Evolutionary conservation across 805 yeast genomes (phyloP).

Genomic region (Barnettozyma pratensis): DNA sequence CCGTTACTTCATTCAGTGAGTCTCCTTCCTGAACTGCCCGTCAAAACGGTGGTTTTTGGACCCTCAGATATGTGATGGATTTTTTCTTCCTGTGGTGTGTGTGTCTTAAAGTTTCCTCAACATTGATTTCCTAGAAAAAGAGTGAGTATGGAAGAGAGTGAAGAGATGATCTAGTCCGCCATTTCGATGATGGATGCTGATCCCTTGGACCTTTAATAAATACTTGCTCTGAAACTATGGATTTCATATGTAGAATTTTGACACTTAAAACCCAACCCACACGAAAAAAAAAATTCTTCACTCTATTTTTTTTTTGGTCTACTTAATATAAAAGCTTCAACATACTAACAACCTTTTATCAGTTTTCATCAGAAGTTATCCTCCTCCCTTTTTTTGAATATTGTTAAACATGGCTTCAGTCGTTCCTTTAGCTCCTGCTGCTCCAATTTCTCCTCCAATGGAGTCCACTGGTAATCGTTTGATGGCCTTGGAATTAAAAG

Average conservation of each 20-base stretch:
- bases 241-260: too few relatives aligned
- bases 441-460: slow-evolving; percentile 89
- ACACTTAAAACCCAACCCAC: too few relatives aligned
- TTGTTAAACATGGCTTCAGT: slow-evolving; percentile 8
- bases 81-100: background rate
- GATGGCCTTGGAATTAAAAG: slow-evolving; percentile 83
- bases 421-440: slow-evolving; percentile 40
- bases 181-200: too few relatives aligned
- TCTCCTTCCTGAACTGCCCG: background rate
- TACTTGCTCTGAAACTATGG: background rate
- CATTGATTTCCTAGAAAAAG: slow-evolving; percentile 1
- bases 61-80: too few relatives aligned
- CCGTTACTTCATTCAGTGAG: background rate
- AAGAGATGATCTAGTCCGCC: background rate
- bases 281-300: background rate
- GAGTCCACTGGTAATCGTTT: slow-evolving; percentile 76
- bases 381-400: background rate
- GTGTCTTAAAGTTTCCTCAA: background rate
- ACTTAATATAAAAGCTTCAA: background rate
- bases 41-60: too few relatives aligned
- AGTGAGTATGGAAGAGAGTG: slow-evolving; percentile 9
- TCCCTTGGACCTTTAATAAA: background rate
- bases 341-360: background rate
- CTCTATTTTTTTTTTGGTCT: background rate
- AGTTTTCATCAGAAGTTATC: background rate